Evolutionary conservation across 371 early-diverging fungal genomes (phyloP).

Genomic region (Lichtheimia corymbifera): DNA sequence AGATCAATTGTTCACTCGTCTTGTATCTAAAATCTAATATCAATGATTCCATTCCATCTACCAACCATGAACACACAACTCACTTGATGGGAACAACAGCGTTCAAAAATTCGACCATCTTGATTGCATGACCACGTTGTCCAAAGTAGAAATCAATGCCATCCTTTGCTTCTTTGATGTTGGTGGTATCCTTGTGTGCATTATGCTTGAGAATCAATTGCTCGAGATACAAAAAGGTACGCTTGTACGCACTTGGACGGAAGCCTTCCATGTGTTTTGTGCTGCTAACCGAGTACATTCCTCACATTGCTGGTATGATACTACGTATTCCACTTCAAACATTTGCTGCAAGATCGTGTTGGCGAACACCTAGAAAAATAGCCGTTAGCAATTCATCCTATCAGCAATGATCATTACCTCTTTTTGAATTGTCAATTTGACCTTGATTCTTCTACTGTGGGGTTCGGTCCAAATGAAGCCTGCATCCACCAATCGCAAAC

Average conservation of each 20-base stretch:
- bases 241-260: slow-evolving; percentile 98
- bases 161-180: slow-evolving; percentile 97
- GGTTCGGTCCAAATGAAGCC: slow-evolving; percentile 99
- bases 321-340: slow-evolving; percentile 94
- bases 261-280: slow-evolving; percentile 98
- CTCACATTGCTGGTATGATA: slow-evolving; percentile 94
- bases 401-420: slow-evolving; percentile 56
- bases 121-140: slow-evolving; percentile 89
- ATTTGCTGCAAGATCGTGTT: slow-evolving; percentile 95
- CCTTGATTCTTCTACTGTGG: slow-evolving; percentile 91
- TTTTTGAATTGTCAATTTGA: slow-evolving; percentile 97
- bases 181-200: slow-evolving; percentile 95
- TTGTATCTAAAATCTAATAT: slow-evolving; percentile 56
- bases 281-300: slow-evolving; percentile 98
- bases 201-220: slow-evolving; percentile 98
- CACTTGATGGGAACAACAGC: slow-evolving; percentile 83
- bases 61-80: slow-evolving; percentile 35
- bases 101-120: slow-evolving; percentile 95
- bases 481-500: slow-evolving; percentile 95
- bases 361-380: slow-evolving; percentile 71
- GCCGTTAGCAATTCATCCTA: neutral
- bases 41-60: neutral
- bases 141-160: slow-evolving; percentile 99
- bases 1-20: slow-evolving; percentile 95
- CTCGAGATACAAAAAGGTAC: slow-evolving; percentile 98